Conservation (phyloP, 2,329 filamentous ascomycete species). For the Fonsecaea pedrosoi region DNA sequence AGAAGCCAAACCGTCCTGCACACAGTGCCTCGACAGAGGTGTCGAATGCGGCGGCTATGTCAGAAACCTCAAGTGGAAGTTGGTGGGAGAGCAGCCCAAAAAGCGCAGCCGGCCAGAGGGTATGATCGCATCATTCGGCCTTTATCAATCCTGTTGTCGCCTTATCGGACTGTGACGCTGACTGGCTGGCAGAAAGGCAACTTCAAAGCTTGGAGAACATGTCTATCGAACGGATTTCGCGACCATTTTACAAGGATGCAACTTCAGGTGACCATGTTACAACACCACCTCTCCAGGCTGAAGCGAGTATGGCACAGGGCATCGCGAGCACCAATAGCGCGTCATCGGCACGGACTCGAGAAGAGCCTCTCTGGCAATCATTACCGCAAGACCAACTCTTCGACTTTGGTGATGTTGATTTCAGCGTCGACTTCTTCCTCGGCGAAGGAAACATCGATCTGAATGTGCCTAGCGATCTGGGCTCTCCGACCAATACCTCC, state of each 20-base stretch:
- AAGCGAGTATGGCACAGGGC: not conserved
- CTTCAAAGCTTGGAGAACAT: not conserved
- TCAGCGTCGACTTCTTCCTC: slow-evolving; percentile 9
- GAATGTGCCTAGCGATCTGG: slow-evolving; percentile 11
- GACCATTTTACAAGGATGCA: not conserved
- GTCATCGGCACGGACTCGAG: not conserved
- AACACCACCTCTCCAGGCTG: not conserved
- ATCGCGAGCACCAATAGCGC: not conserved
- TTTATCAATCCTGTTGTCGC: not conserved
- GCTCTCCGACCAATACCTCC: slow-evolving; percentile 10
- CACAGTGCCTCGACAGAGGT: slow-evolving; percentile 69
- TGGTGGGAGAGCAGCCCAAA: slow-evolving; percentile 4
- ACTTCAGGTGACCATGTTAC: not conserved
- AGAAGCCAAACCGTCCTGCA: slow-evolving; percentile 69
- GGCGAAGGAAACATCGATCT: slow-evolving; percentile 15
- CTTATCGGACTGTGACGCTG: not conserved
- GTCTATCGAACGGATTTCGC: not conserved
- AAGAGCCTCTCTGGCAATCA: slow-evolving; percentile 10
- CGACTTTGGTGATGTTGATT: slow-evolving; percentile 19
- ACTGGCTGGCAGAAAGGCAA: not conserved
- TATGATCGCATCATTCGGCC: not conserved
- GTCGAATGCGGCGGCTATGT: slow-evolving; percentile 71
- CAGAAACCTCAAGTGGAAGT: slow-evolving; percentile 14
- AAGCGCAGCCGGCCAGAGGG: not conserved
- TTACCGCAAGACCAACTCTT: slow-evolving; percentile 17